Evolutionary conservation across 2,329 filamentous ascomycete species (phyloP), one percentile per base, ranked within the genome.

Genomic region (Acephala macrosclerotiorum): DNA sequence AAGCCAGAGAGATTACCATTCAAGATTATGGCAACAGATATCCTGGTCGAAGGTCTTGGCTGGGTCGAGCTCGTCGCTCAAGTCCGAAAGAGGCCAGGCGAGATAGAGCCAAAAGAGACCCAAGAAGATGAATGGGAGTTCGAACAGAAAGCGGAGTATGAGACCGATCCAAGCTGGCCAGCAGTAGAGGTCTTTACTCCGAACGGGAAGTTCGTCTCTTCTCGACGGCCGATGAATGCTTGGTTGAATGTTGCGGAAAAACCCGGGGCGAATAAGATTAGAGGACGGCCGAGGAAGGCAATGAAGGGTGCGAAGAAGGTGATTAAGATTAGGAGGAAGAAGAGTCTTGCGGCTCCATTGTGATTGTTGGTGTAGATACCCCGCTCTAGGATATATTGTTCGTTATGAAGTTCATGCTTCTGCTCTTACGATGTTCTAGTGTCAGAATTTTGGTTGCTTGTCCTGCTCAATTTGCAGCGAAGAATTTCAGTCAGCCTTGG

Each of bases 11-110:
- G 83, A 18, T 81, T 98, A 4, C 93, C 94, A 0, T 99, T 94
- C 78, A 86, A 87, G 16, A 88, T 98, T 1, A 84, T 96, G 66
- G 88, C 91, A 9, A 86, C 90, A 0, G 96, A 99, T 75, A 88
- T 99, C 26, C 81, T 99, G 16, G 89, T 99, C 58, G 95, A 98
- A 77, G 94, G 96, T 1, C 90, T 94, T 29, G 96, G 96, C 8
- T 99, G 96, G 92, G 85, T 99, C 2, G 96, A 99, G 79, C 78
- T 99, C 47, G 89, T 89, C 0, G 90, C 90, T 2, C 95, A 99
- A 79, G 87, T 96, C 11, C 87, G 95, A 59, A 86, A 83, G 18
- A 85, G 79, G 74, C 81, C 84, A 65, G 36, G 62, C 73, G 70
- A 73, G 66, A 61, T 67, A 77, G 16, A 29, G 3, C 33, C 49